These are phyloP conservation scores for Linnemannia schmuckeri DNA, from an alignment of 192 early-diverging fungal species.

Conservation along the genomic window DNA sequence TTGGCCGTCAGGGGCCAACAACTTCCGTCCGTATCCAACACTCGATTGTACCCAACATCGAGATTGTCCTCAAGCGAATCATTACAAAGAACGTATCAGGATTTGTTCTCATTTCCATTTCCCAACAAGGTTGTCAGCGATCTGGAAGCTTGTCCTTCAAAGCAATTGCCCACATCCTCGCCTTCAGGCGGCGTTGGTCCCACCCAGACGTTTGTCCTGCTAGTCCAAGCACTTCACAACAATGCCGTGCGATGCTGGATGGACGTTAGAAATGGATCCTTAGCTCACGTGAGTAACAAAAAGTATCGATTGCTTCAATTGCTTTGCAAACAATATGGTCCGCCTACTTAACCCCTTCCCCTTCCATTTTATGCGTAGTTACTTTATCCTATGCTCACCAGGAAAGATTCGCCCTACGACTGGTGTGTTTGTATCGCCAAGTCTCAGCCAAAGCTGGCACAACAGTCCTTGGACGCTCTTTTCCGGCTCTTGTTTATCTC, in stretches of 20 bases:
- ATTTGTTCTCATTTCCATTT: conserved; percentile 34
- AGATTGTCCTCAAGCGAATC: conserved; percentile 13
- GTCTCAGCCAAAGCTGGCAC: conserved; percentile 29
- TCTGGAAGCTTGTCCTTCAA: not conserved
- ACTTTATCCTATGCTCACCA: conserved; percentile 54
- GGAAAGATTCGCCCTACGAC: conserved; percentile 53
- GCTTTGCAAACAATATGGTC: not conserved
- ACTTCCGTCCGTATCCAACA: not conserved
- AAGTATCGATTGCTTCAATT: not conserved
- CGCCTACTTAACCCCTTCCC: not conserved
- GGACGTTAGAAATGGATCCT: conserved; percentile 56
- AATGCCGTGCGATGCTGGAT: conserved; percentile 62
- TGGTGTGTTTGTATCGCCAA: conserved; percentile 55
- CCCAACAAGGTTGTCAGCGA: conserved; percentile 5
- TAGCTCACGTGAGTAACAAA: conserved; percentile 49
- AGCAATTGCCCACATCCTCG: not conserved
- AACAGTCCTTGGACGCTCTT: conserved; percentile 57
- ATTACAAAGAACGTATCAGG: conserved; percentile 29
- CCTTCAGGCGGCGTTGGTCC: not conserved
- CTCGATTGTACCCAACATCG: not conserved
- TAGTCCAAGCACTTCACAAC: conserved; percentile 57
- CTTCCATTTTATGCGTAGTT: conserved; percentile 31
- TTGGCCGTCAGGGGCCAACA: not conserved
- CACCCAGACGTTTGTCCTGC: conserved; percentile 43
- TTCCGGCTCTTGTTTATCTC: conserved; percentile 55